Percentiles rank a stretch among this genome's conserved stretches.
Conservation (phyloP, 2,329 filamentous ascomycete genomes). For the Coccinonectria pachysandricola region DNA sequence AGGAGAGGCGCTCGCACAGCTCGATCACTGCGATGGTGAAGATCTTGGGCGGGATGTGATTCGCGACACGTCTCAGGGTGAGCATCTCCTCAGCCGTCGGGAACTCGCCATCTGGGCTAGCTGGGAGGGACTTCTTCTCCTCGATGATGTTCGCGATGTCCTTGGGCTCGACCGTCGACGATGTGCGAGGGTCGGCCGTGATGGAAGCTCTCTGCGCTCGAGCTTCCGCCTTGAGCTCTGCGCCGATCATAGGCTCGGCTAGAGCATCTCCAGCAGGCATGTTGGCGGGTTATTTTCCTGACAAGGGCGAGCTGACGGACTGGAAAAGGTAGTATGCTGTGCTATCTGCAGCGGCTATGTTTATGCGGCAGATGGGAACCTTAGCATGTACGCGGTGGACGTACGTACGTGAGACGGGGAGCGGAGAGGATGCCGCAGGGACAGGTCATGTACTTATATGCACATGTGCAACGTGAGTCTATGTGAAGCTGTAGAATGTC, state of each 20-base stretch:
- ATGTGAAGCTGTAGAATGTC: too few relatives aligned
- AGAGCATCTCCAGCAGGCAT: slow-evolving; percentile 21
- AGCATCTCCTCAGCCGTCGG: slow-evolving; percentile 30
- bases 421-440: too few relatives aligned
- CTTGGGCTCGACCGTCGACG: not conserved
- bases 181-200: slow-evolving; percentile 5
- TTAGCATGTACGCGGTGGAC: too few relatives aligned
- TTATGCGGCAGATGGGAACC: too few relatives aligned
- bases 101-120: slow-evolving; percentile 6
- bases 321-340: too few relatives aligned
- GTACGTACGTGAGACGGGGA: too few relatives aligned
- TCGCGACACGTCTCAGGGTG: slow-evolving; percentile 43
- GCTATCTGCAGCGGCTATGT: too few relatives aligned
- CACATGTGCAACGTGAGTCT: too few relatives aligned
- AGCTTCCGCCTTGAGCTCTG: slow-evolving; percentile 17
- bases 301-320: too few relatives aligned
- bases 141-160: not conserved
- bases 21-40: slow-evolving; percentile 59
- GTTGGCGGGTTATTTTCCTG: slow-evolving; percentile 7
- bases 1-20: slow-evolving; percentile 62
- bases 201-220: slow-evolving; percentile 22
- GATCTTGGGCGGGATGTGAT: slow-evolving; percentile 46
- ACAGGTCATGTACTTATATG: too few relatives aligned
- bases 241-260: slow-evolving; percentile 26
- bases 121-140: not conserved